These are phyloP conservation scores for Hypsizygus marmoreus DNA, from an alignment of 768 basidiomycete genomes.

Conservation along the genomic window DNA sequence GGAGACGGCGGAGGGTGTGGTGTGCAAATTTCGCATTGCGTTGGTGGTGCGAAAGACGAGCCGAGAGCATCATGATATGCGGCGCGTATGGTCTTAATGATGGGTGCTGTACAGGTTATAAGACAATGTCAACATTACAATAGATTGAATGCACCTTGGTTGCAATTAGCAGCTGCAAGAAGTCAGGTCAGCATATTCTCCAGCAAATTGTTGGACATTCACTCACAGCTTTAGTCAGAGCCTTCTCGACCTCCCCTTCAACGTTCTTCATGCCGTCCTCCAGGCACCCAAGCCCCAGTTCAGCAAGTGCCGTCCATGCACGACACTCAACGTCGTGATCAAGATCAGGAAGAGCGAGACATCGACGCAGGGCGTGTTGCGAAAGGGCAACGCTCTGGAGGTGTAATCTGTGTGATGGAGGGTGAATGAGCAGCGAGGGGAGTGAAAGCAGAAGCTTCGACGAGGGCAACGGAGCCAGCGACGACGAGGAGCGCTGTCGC, in stretches of 20 bases:
- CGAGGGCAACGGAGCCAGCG: too few relatives aligned
- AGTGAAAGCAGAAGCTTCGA: constrained; percentile 60
- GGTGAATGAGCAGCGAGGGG: constrained; percentile 61
- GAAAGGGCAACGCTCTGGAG: constrained; percentile 57
- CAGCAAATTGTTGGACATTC: background rate
- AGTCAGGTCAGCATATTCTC: background rate
- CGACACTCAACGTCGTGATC: constrained; percentile 65
- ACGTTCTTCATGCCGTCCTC: constrained; percentile 52
- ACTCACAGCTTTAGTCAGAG: constrained; percentile 71
- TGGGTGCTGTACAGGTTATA: constrained; percentile 50
- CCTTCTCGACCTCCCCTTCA: constrained; percentile 65
- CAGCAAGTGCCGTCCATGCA: constrained; percentile 70
- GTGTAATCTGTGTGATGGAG: constrained; percentile 62
- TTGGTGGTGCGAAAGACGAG: constrained; percentile 55
- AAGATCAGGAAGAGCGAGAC: constrained; percentile 50
- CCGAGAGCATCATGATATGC: constrained; percentile 61
- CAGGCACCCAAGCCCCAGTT: constrained; percentile 60
- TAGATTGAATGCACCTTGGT: constrained; percentile 54
- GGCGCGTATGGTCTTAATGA: constrained; percentile 61
- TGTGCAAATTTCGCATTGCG: constrained; percentile 61
- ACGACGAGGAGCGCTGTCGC: too few relatives aligned
- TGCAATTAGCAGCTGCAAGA: constrained; percentile 48
- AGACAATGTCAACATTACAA: background rate
- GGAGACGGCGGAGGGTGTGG: constrained; percentile 55
- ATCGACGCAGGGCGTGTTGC: constrained; percentile 54